Conservation (phyloP, 345 rosid genomes). For the Turritis glabra region DNA sequence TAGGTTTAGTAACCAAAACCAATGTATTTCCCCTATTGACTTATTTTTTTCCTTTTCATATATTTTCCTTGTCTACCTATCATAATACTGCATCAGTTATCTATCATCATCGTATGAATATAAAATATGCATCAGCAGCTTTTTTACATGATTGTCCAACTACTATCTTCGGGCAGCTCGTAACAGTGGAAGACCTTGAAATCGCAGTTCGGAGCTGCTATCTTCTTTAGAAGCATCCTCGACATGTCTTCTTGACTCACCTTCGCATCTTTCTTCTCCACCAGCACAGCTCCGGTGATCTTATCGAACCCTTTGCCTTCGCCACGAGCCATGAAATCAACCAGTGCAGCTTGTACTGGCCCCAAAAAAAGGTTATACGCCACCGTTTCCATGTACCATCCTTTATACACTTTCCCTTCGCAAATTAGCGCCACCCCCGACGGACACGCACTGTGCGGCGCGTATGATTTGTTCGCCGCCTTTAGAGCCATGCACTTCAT, state of each 20-base stretch:
- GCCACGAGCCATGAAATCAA: constrained; percentile 55
- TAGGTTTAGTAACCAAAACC: too few species aligned
- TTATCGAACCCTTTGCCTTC: constrained; percentile 59
- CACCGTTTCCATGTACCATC: constrained; percentile 71
- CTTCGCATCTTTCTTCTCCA: constrained; percentile 59
- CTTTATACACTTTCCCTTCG: constrained; percentile 57
- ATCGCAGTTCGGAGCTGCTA: constrained; percentile 46
- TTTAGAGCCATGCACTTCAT: constrained; percentile 48
- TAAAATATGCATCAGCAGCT: too few species aligned
- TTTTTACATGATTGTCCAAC: too few species aligned
- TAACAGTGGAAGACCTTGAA: constrained; percentile 56
- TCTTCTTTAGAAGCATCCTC: constrained; percentile 48
- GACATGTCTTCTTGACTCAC: constrained; percentile 62
- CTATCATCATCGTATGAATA: too few species aligned
- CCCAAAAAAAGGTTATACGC: constrained; percentile 77
- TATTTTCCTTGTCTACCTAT: too few species aligned
- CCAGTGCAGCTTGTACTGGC: constrained; percentile 80
- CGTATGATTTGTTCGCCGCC: constrained; percentile 73
- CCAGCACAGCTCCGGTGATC: constrained; percentile 61
- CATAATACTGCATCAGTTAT: too few species aligned
- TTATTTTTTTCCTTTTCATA: too few species aligned
- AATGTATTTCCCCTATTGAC: too few species aligned
- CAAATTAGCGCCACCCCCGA: constrained; percentile 65
- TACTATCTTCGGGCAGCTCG: background rate
- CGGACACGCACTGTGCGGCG: constrained; percentile 75